Evolutionary conservation across 2,329 filamentous ascomycete genomes (phyloP), one percentile per base, ranked within the genome.

Genomic region (Elsinoe fawcettii): DNA sequence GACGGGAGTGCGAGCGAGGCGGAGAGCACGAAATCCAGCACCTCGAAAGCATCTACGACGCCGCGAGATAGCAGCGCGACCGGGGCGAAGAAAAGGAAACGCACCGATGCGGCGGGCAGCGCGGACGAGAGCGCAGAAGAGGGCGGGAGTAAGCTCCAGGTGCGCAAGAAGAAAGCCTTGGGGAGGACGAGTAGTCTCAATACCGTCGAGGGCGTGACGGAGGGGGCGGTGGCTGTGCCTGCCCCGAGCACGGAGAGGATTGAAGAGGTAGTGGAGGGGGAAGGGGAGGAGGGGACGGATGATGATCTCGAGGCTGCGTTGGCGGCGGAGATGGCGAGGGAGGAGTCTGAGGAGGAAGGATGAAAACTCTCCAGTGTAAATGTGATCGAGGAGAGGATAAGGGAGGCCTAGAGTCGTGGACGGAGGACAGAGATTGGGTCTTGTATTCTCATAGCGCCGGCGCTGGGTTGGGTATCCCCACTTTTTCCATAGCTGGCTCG

Each of bases 291-390:
- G 6, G 69, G 60, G 46, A 63, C 61, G 12, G 72, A 67, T 27
- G 79, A 64, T 25, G 79, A 84, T 63, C 69, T 85, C 51, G 84
- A 85, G 68, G 79, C 81, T n/a, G 73, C 74, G 57, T 61, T 77
- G 59, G 73, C 73, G 60, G 74, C 71, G 2, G 77, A 75, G 60
- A 67, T 77, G 64, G 71, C 63, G 49, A 62, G 63, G 53, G 59
- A 65, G 51, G 63, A 59, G 12, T 64, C 71, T 20, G 71, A 71
- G 14, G 71, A 71, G 51, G 69, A 68, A 4, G 70, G 66, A 6
- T 43, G 22, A 71, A 71, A n/a, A n/a, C n/a, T n/a, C n/a, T n/a
- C n/a, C n/a, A n/a, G n/a, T n/a, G n/a, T n/a, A n/a, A n/a, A n/a
- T n/a, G n/a, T n/a, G n/a, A n/a, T n/a, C n/a, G n/a, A n/a, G n/a